Evolutionary conservation across 345 rosid genomes (phyloP).

Genomic region (Acer campestre): DNA sequence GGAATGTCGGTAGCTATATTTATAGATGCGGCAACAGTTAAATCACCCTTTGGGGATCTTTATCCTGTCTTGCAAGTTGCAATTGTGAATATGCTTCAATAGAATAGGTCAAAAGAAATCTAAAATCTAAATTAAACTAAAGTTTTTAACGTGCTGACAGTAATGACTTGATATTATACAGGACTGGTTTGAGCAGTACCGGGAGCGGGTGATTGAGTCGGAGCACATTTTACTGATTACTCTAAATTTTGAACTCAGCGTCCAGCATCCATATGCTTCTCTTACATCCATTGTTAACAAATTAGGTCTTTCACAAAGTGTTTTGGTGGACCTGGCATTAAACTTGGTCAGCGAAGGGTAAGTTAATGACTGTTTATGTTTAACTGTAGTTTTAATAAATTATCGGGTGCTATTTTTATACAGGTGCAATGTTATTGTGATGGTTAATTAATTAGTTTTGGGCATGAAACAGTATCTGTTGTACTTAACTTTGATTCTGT

Average conservation of each 20-base stretch:
- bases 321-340: slow-evolving; percentile 69
- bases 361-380: slow-evolving; percentile 29
- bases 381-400: slow-evolving; percentile 12
- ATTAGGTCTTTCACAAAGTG: slow-evolving; percentile 68
- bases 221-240: slow-evolving; percentile 80
- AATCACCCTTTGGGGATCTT: background rate
- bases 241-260: slow-evolving; percentile 73
- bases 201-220: slow-evolving; percentile 66
- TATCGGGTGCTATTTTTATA: slow-evolving; percentile 22
- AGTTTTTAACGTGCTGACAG: slow-evolving; percentile 17
- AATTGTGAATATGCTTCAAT: slow-evolving; percentile 1
- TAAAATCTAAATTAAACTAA: background rate
- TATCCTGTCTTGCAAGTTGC: background rate
- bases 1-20: background rate
- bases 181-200: slow-evolving; percentile 87
- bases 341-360: slow-evolving; percentile 85
- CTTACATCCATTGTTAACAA: slow-evolving; percentile 66
- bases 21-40: background rate
- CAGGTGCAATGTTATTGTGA: slow-evolving; percentile 22
- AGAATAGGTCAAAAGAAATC: background rate
- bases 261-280: slow-evolving; percentile 74
- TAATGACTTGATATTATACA: slow-evolving; percentile 29
- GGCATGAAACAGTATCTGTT: slow-evolving; percentile 11
- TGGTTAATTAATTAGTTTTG: slow-evolving; percentile 21
- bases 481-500: slow-evolving; percentile 19